Evolutionary conservation across 225 moss, liverwort and hornwort genomes (phyloP).

Genomic region (Marchantia paleacea): DNA sequence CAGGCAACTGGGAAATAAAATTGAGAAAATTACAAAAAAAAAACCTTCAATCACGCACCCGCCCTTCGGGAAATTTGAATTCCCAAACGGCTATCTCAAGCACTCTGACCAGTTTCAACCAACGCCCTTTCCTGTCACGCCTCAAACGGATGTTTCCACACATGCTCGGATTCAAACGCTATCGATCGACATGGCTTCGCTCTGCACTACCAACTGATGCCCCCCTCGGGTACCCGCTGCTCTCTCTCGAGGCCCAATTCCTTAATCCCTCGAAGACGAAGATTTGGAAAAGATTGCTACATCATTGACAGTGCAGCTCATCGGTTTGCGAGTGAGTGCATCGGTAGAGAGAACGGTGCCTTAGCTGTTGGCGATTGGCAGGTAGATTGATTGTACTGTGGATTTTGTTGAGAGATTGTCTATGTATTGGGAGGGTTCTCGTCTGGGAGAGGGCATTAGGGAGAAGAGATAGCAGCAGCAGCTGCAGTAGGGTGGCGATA

Average conservation of each 20-base stretch:
- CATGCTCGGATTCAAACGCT: too few relatives aligned
- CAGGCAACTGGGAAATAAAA: too few relatives aligned
- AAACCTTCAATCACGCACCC: neutral
- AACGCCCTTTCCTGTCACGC: neutral
- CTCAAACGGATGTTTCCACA: too few relatives aligned
- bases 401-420: neutral
- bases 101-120: neutral
- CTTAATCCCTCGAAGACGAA: too few relatives aligned
- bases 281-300: too few relatives aligned
- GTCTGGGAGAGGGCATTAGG: neutral
- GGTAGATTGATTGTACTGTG: neutral
- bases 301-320: too few relatives aligned
- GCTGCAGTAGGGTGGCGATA: too few relatives aligned
- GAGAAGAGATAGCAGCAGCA: neutral
- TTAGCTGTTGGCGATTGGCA: neutral
- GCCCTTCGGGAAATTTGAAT: constrained; percentile 10
- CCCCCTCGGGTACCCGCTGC: too few relatives aligned
- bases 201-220: neutral
- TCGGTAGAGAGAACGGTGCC: neutral
- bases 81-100: neutral
- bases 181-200: too few relatives aligned
- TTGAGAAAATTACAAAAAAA: too few relatives aligned
- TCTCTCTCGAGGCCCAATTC: too few relatives aligned
- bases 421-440: neutral
- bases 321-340: neutral